These are phyloP conservation scores for Scleroderma citrinum DNA, from an alignment of 768 basidiomycete species.

Conservation along the genomic window DNA sequence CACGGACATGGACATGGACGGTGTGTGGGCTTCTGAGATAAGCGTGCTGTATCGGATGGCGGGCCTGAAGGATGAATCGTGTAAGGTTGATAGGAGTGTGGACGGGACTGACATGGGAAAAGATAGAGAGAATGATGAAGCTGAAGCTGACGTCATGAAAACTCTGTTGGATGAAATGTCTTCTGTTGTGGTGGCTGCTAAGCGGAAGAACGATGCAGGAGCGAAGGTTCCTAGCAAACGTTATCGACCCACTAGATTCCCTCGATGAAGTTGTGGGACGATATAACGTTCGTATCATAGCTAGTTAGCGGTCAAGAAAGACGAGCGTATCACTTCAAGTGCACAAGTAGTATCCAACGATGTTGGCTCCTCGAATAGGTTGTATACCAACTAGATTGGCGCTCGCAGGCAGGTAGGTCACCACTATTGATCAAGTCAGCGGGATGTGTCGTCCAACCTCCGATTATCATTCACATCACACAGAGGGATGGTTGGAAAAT, in stretches of 20 bases:
- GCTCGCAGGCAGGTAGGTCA: constrained; percentile 56
- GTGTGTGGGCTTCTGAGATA: constrained; percentile 73
- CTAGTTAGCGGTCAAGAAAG: no score
- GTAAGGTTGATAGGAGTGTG: no score
- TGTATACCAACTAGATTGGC: constrained; percentile 28
- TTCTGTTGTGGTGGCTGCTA: not conserved
- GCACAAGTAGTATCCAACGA: no score
- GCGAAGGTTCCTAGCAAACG: no score
- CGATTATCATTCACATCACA: not conserved
- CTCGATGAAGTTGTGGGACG: no score
- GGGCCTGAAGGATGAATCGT: no score
- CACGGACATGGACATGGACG: constrained; percentile 39
- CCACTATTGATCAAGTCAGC: constrained; percentile 33
- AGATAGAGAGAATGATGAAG: not conserved
- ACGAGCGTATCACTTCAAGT: no score
- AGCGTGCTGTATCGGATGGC: constrained; percentile 47
- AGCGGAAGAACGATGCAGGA: not conserved
- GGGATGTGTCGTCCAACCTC: not conserved
- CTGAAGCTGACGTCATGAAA: not conserved
- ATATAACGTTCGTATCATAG: no score
- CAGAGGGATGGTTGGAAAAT: no score
- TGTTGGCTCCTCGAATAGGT: no score
- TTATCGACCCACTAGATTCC: no score
- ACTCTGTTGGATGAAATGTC: not conserved
- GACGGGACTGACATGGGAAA: not conserved